Evolutionary conservation across 202 grass and related monocot species (phyloP), one percentile per base, ranked within the genome.

Genomic region (Brachypodium distachyon): DNA sequence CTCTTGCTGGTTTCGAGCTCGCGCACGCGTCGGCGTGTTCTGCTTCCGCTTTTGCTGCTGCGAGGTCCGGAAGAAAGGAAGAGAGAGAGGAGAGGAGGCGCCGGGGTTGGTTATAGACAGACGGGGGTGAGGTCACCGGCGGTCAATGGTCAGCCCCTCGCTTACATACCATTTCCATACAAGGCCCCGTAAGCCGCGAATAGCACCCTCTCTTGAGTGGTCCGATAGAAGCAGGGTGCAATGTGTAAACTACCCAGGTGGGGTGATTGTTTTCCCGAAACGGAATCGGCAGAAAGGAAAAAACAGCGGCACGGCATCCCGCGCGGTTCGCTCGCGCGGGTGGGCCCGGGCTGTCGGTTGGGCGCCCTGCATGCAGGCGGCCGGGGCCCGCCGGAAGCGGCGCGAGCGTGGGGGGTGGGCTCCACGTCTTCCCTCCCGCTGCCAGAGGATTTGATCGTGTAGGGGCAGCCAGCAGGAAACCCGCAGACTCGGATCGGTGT

Each of bases 331-430:
- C 70, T 22, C 19, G 48, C 1, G 49, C 5, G 22, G 16, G 85
- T 76, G 86, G 81, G 70, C 55, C 76, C 76, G 0, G 3, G 39
- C 76, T 88, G 81, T 71, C 86, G 81, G 76, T 84, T 84, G 86
- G 63, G 23, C 70, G 64, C 76, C 81, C 81, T 40, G 63, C 86
- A 80, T n/a, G n/a, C n/a, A n/a, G n/a, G n/a, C n/a, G n/a, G n/a
- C n/a, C n/a, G 86, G 81, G 62, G 62, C 70, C 76, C 72, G 39
- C 37, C 37, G 28, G 56, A 65, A 11, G 9, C 56, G 38, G 85
- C 58, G 34, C 58, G 34, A 19, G 18, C 29, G n/a, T n/a, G n/a
- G n/a, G n/a, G n/a, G n/a, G n/a, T 6, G 6, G 50, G 76, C 68
- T 39, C 68, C 67, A 38, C 56, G 57, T 18, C 12, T 18, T n/a